Evolutionary conservation across 140 eudicot species (phyloP).

Genomic region (Anethum foeniculum): DNA sequence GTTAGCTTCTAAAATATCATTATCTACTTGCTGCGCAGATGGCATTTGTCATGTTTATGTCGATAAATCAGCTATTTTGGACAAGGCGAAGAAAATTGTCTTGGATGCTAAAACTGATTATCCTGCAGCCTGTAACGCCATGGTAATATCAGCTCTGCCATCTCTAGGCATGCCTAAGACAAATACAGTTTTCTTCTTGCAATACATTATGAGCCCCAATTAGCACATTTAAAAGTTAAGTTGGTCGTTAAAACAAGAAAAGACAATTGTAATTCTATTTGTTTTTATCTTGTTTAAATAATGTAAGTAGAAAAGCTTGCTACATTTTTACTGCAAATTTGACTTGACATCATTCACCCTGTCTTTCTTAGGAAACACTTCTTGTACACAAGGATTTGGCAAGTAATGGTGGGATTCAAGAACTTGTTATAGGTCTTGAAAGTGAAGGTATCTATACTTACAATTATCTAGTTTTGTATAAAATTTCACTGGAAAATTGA

Average conservation of each 20-base stretch:
- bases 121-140: constrained; percentile 95
- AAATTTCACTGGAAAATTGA: background rate
- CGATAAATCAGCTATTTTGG: constrained; percentile 77
- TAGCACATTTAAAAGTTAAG: background rate
- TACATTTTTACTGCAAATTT: background rate
- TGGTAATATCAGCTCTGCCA: constrained; percentile 39
- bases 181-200: background rate
- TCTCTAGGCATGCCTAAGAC: background rate
- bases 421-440: constrained; percentile 52
- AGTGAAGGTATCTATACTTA: constrained; percentile 43
- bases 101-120: constrained; percentile 77
- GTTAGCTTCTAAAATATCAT: background rate
- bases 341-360: background rate
- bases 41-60: constrained; percentile 91
- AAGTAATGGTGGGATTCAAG: constrained; percentile 44
- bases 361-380: constrained; percentile 59
- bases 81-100: constrained; percentile 68
- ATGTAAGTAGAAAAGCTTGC: background rate
- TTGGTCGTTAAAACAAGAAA: background rate
- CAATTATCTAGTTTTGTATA: background rate
- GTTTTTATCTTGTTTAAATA: too few relatives aligned
- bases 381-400: constrained; percentile 71
- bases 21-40: constrained; percentile 35
- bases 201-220: background rate
- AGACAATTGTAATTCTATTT: background rate